Percentiles rank a stretch among this genome's conserved stretches.
Conservation (phyloP, 2,329 filamentous ascomycete genomes). For the Colletotrichum tropicale region DNA sequence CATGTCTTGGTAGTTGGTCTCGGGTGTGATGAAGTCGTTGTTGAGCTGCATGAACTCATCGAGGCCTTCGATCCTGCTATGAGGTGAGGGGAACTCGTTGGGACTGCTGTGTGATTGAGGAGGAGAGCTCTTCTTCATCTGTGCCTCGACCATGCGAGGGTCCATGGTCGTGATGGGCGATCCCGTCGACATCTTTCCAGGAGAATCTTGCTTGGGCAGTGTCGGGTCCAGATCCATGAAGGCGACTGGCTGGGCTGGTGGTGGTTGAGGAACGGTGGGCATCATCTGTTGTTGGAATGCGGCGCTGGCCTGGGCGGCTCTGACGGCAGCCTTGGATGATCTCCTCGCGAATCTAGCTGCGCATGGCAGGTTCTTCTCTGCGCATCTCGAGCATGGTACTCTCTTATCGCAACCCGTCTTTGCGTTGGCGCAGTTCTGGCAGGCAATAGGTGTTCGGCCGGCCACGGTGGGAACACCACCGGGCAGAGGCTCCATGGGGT, state of each 20-base stretch:
- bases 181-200: conserved; percentile 27
- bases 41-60: conserved; percentile 47
- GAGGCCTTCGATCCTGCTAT: conserved; percentile 37
- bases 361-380: conserved; percentile 37
- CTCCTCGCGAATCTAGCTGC: conserved; percentile 54
- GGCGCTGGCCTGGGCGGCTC: conserved; percentile 44
- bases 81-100: conserved; percentile 39
- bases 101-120: conserved; percentile 37
- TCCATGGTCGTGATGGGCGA: conserved; percentile 36
- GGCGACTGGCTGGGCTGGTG: conserved; percentile 31
- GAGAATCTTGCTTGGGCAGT: conserved; percentile 27
- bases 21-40: conserved; percentile 37
- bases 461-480: conserved; percentile 46
- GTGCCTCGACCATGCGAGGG: conserved; percentile 32
- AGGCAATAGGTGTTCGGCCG: conserved; percentile 41
- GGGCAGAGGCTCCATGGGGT: conserved; percentile 48
- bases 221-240: conserved; percentile 41
- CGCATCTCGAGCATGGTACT: conserved; percentile 40
- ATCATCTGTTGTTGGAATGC: conserved; percentile 33
- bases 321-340: conserved; percentile 51
- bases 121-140: conserved; percentile 33
- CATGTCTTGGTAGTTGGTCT: conserved; percentile 46
- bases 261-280: conserved; percentile 9
- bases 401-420: conserved; percentile 44
- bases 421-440: conserved; percentile 41